These are phyloP conservation scores for Isatis lusitanica DNA, from an alignment of 441 rosid genomes.

Conservation along the genomic window DNA sequence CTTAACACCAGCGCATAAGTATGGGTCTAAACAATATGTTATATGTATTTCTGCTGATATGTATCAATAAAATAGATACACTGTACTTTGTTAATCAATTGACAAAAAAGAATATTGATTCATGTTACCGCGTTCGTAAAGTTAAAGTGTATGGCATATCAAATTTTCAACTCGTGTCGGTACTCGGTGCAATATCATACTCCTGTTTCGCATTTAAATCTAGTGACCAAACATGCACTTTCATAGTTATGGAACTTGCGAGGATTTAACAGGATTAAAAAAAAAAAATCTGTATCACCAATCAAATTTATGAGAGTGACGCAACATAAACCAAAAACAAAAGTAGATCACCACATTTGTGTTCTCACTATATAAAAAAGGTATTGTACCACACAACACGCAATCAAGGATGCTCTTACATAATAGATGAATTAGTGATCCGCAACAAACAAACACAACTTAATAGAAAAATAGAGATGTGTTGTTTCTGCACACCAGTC, in stretches of 20 bases:
- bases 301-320: neutral
- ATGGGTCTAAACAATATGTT: neutral
- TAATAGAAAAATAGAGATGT: neutral
- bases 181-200: neutral
- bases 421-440: neutral
- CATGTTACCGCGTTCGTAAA: neutral
- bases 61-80: neutral
- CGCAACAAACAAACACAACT: slow-evolving; percentile 1
- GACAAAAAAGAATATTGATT: neutral
- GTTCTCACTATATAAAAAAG: no score
- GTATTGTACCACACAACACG: neutral
- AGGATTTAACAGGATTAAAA: neutral
- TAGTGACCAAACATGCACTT: slow-evolving; percentile 11
- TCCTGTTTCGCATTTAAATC: neutral
- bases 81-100: neutral
- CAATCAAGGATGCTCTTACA: slow-evolving; percentile 7
- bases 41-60: neutral
- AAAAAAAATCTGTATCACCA: neutral
- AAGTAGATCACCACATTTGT: neutral
- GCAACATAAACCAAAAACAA: neutral
- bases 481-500: slow-evolving; percentile 29
- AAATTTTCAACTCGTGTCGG: neutral
- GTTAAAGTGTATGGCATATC: neutral
- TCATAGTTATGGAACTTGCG: neutral
- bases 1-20: neutral